Evolutionary conservation across 257 asterid genomes (phyloP).

Genomic region (Solanum lignicaule): DNA sequence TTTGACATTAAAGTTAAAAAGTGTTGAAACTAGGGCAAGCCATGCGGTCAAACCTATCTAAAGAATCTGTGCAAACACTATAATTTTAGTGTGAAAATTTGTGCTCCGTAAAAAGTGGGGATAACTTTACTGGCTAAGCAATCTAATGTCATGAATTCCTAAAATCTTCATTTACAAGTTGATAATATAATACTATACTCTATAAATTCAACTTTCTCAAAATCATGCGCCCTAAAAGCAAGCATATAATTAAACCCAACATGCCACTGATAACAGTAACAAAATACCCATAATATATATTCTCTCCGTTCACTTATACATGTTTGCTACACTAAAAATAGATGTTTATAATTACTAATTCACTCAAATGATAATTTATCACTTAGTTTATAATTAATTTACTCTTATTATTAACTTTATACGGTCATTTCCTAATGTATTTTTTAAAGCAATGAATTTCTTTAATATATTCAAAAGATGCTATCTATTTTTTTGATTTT

Average conservation of each 20-base stretch:
- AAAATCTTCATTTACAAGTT: not conserved
- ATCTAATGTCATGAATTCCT: not conserved
- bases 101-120: conserved; percentile 8
- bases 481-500: not conserved
- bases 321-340: not conserved
- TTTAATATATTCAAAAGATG: not conserved
- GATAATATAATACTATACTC: not conserved
- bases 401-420: not conserved
- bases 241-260: not conserved
- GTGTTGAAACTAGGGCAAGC: not conserved
- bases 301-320: not conserved
- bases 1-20: not conserved
- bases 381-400: not conserved
- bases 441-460: not conserved
- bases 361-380: not conserved
- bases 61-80: not conserved
- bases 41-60: not conserved
- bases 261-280: not conserved
- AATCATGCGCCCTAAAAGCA: not conserved
- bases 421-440: not conserved
- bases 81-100: not conserved
- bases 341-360: no score
- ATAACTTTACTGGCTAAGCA: not conserved
- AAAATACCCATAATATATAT: not conserved
- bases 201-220: not conserved